Conservation (phyloP, 441 rosid species). For the Codiaeum variegatum region DNA sequence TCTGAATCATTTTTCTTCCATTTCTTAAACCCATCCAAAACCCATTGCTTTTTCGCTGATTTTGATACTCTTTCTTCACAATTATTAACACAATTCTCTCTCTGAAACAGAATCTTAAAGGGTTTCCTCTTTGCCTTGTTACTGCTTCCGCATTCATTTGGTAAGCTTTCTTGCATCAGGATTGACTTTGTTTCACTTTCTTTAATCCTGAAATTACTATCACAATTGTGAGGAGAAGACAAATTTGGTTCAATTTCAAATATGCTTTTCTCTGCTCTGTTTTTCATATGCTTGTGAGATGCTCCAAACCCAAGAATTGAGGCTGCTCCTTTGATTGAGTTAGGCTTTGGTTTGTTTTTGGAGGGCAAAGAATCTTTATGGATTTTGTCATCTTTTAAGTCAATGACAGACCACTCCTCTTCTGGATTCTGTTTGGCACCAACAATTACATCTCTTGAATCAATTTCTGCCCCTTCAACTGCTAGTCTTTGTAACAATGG, state of each 20-base stretch:
- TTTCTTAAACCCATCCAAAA: constrained; percentile 54
- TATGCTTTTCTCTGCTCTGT: constrained; percentile 41
- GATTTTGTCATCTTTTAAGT: constrained; percentile 54
- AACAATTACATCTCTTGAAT: constrained; percentile 46
- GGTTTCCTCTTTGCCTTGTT: constrained; percentile 51
- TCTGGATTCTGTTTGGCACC: constrained; percentile 39
- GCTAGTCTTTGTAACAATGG: constrained; percentile 65
- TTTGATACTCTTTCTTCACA: constrained; percentile 34
- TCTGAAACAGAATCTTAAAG: constrained; percentile 39
- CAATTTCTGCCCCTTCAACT: constrained; percentile 68
- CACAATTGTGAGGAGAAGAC: constrained; percentile 34
- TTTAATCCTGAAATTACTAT: constrained; percentile 26
- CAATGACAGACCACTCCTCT: constrained; percentile 70
- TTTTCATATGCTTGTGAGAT: constrained; percentile 36
- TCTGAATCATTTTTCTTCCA: constrained; percentile 63
- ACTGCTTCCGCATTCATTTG: constrained; percentile 28
- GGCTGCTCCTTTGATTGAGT: constrained; percentile 57
- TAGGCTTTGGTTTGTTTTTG: constrained; percentile 36
- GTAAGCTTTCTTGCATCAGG: constrained; percentile 47
- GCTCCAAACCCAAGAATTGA: constrained; percentile 45
- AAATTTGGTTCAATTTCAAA: constrained; percentile 36
- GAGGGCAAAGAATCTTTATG: constrained; percentile 33
- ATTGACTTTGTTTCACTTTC: constrained; percentile 46
- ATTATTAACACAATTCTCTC: constrained; percentile 23
- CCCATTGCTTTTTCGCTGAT: constrained; percentile 59